Evolutionary conservation across 1,139 yeast species (phyloP).

Genomic region (Zygosaccharomyces pseudobailii): DNA sequence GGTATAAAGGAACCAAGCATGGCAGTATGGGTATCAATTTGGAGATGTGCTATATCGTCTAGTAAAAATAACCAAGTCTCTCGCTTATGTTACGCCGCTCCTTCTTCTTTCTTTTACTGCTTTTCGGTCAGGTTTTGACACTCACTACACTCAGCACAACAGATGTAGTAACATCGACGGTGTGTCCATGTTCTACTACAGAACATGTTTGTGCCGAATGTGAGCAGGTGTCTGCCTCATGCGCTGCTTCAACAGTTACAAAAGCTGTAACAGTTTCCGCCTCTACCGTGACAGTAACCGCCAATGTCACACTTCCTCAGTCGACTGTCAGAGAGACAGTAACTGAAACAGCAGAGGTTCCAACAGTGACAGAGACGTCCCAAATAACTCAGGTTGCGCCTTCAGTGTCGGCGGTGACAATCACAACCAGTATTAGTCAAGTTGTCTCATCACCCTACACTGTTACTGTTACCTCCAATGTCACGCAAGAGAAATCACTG

Average conservation of each 20-base stretch:
- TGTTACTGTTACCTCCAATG: neutral
- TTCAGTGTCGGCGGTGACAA: neutral
- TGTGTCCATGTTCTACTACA: constrained; percentile 12
- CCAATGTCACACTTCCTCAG: neutral
- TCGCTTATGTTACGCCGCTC: constrained; percentile 7
- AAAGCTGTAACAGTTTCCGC: neutral
- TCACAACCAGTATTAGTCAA: neutral
- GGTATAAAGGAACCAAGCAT: neutral
- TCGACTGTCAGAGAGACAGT: constrained; percentile 1
- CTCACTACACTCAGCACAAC: constrained; percentile 9
- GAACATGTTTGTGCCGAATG: constrained; percentile 1
- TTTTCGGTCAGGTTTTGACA: constrained; percentile 1
- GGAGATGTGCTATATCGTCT: neutral
- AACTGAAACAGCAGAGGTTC: neutral
- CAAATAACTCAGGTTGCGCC: neutral
- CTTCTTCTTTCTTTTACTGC: constrained; percentile 1
- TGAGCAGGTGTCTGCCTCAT: neutral
- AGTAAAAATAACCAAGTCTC: neutral
- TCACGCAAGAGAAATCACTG: neutral
- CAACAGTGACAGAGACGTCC: neutral
- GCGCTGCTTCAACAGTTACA: neutral
- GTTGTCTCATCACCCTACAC: neutral
- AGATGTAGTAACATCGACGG: constrained; percentile 7
- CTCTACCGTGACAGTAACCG: neutral
- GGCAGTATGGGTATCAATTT: neutral